A percentile compares a stretch with the other conserved stretches of the same genome.
phyloP scores from a whole-genome alignment of 1,284 basidiomycete species.

The Puccinia novopanici region DNA sequence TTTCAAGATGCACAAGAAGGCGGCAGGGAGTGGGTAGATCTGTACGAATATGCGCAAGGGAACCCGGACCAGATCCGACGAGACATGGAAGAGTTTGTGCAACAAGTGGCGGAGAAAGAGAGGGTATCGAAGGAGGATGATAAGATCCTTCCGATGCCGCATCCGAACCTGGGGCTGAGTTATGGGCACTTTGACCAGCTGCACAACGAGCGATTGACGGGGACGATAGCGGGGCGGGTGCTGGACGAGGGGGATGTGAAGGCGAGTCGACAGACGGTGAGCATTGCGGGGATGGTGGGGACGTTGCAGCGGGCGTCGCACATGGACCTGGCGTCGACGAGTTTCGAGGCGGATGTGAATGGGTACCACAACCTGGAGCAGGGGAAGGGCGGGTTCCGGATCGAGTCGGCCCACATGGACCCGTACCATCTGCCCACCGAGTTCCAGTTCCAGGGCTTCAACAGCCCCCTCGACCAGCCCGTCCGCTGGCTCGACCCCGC shows the following conservation, averaged over 20 bases:
- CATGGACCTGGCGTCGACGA: constrained; percentile 44
- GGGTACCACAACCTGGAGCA: constrained; percentile 50
- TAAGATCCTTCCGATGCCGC: constrained; percentile 40
- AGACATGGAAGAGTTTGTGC: constrained; percentile 49
- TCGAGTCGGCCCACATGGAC: constrained; percentile 47
- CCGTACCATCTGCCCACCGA: constrained; percentile 39
- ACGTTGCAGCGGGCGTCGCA: constrained; percentile 41
- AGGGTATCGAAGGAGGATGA: constrained; percentile 11
- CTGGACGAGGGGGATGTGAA: constrained; percentile 44
- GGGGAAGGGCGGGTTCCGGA: constrained; percentile 46
- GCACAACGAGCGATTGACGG: constrained; percentile 47
- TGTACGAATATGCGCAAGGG: constrained; percentile 45
- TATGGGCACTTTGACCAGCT: constrained; percentile 50
- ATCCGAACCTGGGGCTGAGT: constrained; percentile 48
- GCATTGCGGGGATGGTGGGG: constrained; percentile 41
- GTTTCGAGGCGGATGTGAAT: constrained; percentile 45
- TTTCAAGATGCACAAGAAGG: neutral
- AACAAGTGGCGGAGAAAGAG: constrained; percentile 14
- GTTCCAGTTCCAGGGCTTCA: constrained; percentile 48
- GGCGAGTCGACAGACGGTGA: constrained; percentile 44
- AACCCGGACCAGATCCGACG: constrained; percentile 47
- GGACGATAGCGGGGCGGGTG: constrained; percentile 42
- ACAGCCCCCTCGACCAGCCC: constrained; percentile 33
- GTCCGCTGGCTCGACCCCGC: constrained; percentile 36
- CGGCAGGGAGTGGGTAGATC: neutral